These are phyloP conservation scores for Clonostachys byssicola DNA, from an alignment of 2,329 filamentous ascomycete species.

Conservation along the genomic window DNA sequence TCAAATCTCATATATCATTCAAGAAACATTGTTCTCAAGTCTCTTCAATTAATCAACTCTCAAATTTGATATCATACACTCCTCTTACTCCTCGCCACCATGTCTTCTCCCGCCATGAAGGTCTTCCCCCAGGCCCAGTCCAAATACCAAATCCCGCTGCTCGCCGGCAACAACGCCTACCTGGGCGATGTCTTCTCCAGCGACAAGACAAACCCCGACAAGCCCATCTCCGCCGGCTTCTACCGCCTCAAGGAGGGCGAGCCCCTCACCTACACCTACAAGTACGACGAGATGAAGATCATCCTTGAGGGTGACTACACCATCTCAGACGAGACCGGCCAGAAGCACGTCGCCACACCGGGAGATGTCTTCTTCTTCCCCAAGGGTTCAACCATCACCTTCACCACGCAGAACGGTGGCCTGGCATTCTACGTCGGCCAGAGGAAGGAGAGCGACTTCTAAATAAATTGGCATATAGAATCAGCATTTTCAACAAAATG, in stretches of 20 bases:
- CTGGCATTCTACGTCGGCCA: conserved; percentile 53
- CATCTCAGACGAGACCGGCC: conserved; percentile 59
- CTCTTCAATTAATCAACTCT: too few relatives aligned
- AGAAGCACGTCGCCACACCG: conserved; percentile 50
- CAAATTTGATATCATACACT: too few relatives aligned
- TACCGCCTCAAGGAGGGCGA: conserved; percentile 66
- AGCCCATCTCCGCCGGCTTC: conserved; percentile 59
- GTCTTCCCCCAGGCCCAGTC: conserved; percentile 55
- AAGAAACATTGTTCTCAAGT: too few relatives aligned
- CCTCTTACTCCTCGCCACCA: conserved; percentile 9
- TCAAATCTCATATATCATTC: not conserved
- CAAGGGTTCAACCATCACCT: conserved; percentile 62
- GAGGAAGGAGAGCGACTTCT: conserved; percentile 24
- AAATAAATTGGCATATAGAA: not conserved
- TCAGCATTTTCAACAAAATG: conserved; percentile 6
- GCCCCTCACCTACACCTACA: conserved; percentile 64
- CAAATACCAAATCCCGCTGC: conserved; percentile 58
- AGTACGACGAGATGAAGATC: conserved; percentile 72
- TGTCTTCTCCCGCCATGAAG: conserved; percentile 30
- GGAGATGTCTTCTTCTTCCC: conserved; percentile 70
- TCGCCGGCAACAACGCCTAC: conserved; percentile 65
- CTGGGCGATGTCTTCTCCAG: conserved; percentile 59
- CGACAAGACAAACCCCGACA: conserved; percentile 48
- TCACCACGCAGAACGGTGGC: conserved; percentile 56
- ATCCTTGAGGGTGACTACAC: conserved; percentile 64